Evolutionary conservation across 805 yeast species (phyloP).

Genomic region (Monosporozyma siamensis): DNA sequence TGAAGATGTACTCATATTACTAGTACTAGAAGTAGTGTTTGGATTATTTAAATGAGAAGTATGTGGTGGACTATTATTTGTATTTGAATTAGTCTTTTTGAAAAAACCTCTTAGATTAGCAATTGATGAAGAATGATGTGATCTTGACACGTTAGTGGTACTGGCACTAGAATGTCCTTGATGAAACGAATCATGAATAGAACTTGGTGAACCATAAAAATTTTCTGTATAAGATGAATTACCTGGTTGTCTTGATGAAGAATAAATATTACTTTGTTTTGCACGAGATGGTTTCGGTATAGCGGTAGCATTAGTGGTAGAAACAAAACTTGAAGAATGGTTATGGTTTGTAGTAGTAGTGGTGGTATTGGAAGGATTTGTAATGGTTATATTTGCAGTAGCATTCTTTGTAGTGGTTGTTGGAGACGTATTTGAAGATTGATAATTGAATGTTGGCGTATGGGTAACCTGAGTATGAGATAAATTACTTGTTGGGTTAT

Average conservation of each 20-base stretch:
- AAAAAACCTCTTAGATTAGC: constrained; percentile 69
- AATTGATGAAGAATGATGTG: constrained; percentile 62
- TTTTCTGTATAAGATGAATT: constrained; percentile 19
- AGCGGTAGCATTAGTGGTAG: constrained; percentile 17
- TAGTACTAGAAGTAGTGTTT: not conserved
- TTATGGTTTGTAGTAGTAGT: not conserved
- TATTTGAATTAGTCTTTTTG: constrained; percentile 34
- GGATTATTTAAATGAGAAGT: constrained; percentile 1
- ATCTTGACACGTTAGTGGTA: constrained; percentile 24
- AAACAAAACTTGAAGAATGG: not conserved
- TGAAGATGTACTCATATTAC: not conserved
- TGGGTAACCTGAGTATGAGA: constrained; percentile 4
- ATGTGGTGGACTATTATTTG: not conserved
- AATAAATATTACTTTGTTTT: constrained; percentile 29
- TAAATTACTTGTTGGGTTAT: constrained; percentile 15
- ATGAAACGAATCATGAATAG: constrained; percentile 24
- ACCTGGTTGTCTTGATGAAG: constrained; percentile 29
- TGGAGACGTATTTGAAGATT: not conserved
- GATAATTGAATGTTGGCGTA: not conserved
- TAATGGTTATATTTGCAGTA: not conserved
- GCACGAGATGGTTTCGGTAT: constrained; percentile 30
- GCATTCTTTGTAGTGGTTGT: not conserved
- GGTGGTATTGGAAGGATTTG: not conserved
- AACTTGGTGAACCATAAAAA: constrained; percentile 23
- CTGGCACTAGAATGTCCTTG: not conserved